Conservation (phyloP, 2,329 filamentous ascomycete species). For the Clonostachys solani region DNA sequence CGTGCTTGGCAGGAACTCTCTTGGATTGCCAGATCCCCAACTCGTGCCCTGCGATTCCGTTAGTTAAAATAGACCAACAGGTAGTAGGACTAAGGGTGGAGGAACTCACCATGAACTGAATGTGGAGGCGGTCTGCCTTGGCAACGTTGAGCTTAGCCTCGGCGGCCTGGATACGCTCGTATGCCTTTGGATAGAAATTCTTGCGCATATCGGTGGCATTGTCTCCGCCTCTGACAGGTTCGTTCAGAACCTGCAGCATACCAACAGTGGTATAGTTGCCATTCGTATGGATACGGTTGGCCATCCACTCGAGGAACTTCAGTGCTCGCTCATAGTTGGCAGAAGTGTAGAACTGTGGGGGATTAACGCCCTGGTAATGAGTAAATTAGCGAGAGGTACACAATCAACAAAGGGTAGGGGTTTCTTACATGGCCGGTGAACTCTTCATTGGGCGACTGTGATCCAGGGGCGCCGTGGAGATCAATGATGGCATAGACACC, state of each 20-base stretch:
- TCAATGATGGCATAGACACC: conserved; percentile 50
- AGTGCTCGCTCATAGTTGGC: conserved; percentile 52
- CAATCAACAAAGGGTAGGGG: background rate
- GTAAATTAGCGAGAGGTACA: background rate
- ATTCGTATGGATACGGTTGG: conserved; percentile 43
- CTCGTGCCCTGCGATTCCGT: background rate
- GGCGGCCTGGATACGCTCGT: conserved; percentile 56
- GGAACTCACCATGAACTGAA: conserved; percentile 52
- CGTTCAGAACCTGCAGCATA: conserved; percentile 55
- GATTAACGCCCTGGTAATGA: background rate
- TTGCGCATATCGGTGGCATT: conserved; percentile 50
- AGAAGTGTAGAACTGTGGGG: conserved; percentile 46
- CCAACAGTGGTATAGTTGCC: conserved; percentile 48
- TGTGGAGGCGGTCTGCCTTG: conserved; percentile 64
- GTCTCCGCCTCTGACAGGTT: conserved; percentile 30
- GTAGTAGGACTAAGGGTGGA: too few relatives aligned
- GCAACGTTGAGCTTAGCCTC: conserved; percentile 62
- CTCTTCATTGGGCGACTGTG: conserved; percentile 24
- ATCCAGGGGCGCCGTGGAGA: conserved; percentile 45
- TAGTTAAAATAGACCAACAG: background rate
- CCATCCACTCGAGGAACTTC: conserved; percentile 50
- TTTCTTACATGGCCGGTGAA: conserved; percentile 32
- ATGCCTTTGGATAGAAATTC: conserved; percentile 61
- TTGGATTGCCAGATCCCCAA: conserved; percentile 36
- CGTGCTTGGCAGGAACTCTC: conserved; percentile 49